Conservation (phyloP, 768 basidiomycete genomes). For the Suillus spraguei region DNA sequence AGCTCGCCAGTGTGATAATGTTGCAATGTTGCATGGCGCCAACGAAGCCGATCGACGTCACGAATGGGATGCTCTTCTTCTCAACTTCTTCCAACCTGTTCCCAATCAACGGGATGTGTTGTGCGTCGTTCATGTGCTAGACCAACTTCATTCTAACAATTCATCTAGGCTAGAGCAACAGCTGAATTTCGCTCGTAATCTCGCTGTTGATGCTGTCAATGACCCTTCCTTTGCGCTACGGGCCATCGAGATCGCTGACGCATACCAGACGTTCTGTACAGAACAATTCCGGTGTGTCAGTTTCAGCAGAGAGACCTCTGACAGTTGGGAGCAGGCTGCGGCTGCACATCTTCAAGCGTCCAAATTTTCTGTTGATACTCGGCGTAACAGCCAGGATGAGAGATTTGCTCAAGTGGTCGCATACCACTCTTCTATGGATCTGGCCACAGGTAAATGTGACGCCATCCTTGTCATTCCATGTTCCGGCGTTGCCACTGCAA, state of each 20-base stretch:
- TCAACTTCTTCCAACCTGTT: background rate
- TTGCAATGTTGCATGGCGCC: background rate
- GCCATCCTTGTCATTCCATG: background rate
- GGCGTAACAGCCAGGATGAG: too few species aligned
- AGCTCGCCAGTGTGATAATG: background rate
- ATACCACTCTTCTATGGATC: background rate
- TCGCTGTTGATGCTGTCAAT: background rate
- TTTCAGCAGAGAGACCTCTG: background rate
- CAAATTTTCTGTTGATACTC: background rate
- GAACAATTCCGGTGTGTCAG: background rate
- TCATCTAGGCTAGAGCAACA: background rate
- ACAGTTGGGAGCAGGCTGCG: background rate
- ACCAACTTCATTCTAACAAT: background rate
- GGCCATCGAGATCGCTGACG: accelerated
- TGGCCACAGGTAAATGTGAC: background rate
- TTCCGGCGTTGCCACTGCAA: background rate
- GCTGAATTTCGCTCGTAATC: background rate
- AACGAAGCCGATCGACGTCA: constrained; percentile 1
- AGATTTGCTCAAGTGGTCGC: background rate
- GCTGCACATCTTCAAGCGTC: background rate
- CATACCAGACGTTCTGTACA: accelerated
- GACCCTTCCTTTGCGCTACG: background rate
- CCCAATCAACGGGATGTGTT: background rate
- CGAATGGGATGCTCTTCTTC: constrained; percentile 1
- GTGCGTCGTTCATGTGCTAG: background rate